Percentiles rank a stretch among this genome's conserved stretches.
Conservation (phyloP, 106 monocot genomes). For the Phalaenopsis equestris region DNA sequence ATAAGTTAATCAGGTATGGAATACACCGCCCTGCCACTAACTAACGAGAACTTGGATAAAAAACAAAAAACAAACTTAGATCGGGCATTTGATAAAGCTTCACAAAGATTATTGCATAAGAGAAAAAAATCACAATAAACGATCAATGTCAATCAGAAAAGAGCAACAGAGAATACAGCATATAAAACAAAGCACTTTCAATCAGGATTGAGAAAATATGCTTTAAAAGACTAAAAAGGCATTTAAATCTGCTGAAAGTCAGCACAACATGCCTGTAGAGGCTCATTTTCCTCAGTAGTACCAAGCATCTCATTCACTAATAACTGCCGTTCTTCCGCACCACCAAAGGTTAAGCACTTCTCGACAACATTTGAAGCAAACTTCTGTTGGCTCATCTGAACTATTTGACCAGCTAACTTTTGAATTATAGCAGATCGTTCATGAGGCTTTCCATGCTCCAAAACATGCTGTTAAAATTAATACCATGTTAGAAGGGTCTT, state of each 20-base stretch:
- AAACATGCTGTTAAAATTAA: constrained; percentile 36
- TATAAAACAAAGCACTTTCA: not conserved
- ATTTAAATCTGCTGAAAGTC: not conserved
- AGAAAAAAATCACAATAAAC: not conserved
- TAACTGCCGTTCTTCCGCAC: constrained; percentile 38
- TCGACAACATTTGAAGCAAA: constrained; percentile 68
- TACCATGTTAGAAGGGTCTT: not conserved
- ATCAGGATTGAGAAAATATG: not conserved
- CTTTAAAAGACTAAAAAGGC: not conserved
- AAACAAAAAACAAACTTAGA: too few species aligned
- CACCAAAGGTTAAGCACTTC: constrained; percentile 55
- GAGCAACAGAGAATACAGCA: not conserved
- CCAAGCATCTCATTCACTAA: constrained; percentile 61
- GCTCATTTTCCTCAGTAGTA: constrained; percentile 49
- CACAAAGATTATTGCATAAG: not conserved
- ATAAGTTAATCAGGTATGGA: not conserved
- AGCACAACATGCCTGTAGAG: constrained; percentile 34
- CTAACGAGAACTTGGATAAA: too few species aligned
- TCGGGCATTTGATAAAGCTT: not conserved
- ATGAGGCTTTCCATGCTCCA: constrained; percentile 55
- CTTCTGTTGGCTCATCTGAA: constrained; percentile 65
- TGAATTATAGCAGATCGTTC: constrained; percentile 47
- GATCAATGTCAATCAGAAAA: not conserved
- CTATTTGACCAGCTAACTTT: constrained; percentile 51
- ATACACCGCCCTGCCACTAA: too few species aligned